These are phyloP conservation scores for Rhizopogon roseolus DNA, from an alignment of 768 basidiomycete species.

Conservation along the genomic window DNA sequence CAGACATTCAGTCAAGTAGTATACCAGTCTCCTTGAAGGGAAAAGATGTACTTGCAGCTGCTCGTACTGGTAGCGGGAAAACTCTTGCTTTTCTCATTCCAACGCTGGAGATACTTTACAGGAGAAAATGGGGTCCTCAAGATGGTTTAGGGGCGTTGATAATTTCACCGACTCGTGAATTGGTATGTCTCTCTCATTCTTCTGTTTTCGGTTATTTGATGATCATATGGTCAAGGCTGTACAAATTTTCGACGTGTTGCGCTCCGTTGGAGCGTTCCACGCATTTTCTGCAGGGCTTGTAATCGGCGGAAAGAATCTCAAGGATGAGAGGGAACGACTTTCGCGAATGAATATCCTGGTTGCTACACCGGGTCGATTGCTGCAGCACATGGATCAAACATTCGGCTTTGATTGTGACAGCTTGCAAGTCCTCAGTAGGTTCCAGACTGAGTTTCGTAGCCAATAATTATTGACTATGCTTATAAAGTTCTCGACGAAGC, in stretches of 20 bases:
- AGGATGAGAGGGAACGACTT: conserved; percentile 86
- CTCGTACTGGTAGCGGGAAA: conserved; percentile 70
- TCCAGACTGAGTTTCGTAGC: background rate
- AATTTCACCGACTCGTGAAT: conserved; percentile 90
- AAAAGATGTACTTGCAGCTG: conserved; percentile 64
- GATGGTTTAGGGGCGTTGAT: conserved; percentile 85
- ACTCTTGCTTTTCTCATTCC: conserved; percentile 72
- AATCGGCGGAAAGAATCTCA: conserved; percentile 93
- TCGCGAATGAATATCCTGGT: conserved; percentile 98
- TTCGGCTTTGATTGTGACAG: conserved; percentile 90
- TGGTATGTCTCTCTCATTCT: conserved; percentile 45
- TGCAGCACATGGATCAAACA: conserved; percentile 99
- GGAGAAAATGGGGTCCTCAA: conserved; percentile 65
- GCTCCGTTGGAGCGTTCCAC: conserved; percentile 90
- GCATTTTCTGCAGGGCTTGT: conserved; percentile 91
- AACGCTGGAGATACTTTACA: conserved; percentile 57
- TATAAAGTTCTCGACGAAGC: conserved; percentile 84
- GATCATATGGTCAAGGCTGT: conserved; percentile 60
- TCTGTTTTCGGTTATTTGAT: background rate
- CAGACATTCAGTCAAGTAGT: conserved; percentile 66
- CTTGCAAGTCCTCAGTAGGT: conserved; percentile 84
- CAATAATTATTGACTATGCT: conserved; percentile 20
- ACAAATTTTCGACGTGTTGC: conserved; percentile 94
- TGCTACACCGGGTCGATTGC: conserved; percentile 88
- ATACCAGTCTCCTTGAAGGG: conserved; percentile 58